Evolutionary conservation across 805 yeast genomes (phyloP), one percentile per base, ranked within the genome.

Genomic region (Candida manassasensis): DNA sequence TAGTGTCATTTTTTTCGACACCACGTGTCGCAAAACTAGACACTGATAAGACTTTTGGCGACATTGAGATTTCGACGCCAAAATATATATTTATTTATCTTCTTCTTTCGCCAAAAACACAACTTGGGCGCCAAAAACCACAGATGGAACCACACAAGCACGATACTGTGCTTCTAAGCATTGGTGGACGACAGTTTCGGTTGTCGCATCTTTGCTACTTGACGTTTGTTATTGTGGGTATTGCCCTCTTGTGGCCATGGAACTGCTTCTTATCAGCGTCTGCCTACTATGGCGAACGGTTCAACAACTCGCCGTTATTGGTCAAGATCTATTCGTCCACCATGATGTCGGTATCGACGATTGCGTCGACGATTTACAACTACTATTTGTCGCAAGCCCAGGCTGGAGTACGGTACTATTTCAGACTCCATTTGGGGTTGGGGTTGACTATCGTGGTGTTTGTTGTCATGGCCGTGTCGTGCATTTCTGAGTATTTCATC

Each of bases 161-260:
- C 34, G 57, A 53, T 38, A 55, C 53, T 4, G 45, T 49, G 13
- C 40, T 53, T 8, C 37, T 55, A 5, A 36, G 32, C 21, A 6
- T 49, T 3, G 13, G 28, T 29, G 7, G 18, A 18, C 27, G 27
- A 11, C 37, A 16, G 31, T 21, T 43, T 44, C 44, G 45, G n/a
- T 44, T 61, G 11, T 55, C 67, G 2, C 61, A 54, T 41, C 48
- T 67, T 16, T 50, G 53, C 29, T 85, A 84, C 50, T 18, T 71
- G 8, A 75, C 90, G 0, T 87, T 82, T 49, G 59, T 78, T 16
- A 47, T 75, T 9, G 70, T 84, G 6, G 97, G 97, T 0, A 69
- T 86, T 10, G 82, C 95, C 1, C 67, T 83, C 14, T 67, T 90
- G 14, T 90, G 97, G 97, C 97, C 97, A 0, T 90, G 97, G 96